Base-by-base conservation (phyloP, 352 stramenopile species). In the Phytophthora hybrid region DNA sequence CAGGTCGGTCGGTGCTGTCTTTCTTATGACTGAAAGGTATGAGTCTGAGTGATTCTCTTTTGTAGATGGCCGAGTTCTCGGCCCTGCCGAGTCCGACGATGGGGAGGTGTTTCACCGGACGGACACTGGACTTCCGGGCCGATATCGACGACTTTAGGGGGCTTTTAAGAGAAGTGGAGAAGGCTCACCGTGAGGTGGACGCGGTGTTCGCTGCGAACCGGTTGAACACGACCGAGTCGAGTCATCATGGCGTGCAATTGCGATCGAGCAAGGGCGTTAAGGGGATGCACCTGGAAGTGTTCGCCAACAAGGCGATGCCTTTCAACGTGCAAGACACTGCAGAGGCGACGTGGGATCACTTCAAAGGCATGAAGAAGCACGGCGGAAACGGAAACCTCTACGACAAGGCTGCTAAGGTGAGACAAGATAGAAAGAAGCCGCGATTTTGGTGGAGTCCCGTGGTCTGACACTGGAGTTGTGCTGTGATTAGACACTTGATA, bases 321-420 rank as follows among this genome's bases (percentile, higher is more conserved):
- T 85, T 85, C 55, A 69, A 71, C 21, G 53, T 79, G 49, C 64
- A 54, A 56, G 62, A 77, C 5, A 77, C 76, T 19, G 77, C 60
- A 0, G 63, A 77, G 5, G 76, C 67, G 0, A 80, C 79, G 2
- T 85, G 79, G 79, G 57, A 79, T 10, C 69, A 85, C 39, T 82
- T 82, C 62, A 81, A 81, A 26, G 76, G 76, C 1, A 77, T 82
- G 19, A 77, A 81, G 37, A 72, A 81, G 26, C 79, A 82, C 8
- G 73, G 58, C 26, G 70, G 70, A 4, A 76, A 82, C 18, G 77
- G 79, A 1, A 77, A 71, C 23, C 63, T 84, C 6, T 77, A 75
- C 34, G 57, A 82, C 3, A 81, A 76, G n/a, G 70, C 77, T 49
- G 65, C 67, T 0, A 76, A 73, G 69, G 73, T 82, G 29, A 63